A percentile compares a stretch with the other conserved stretches of the same genome.
Conservation (phyloP, 176 grass and related monocot genomes). For the Aegilops sharonensis region DNA sequence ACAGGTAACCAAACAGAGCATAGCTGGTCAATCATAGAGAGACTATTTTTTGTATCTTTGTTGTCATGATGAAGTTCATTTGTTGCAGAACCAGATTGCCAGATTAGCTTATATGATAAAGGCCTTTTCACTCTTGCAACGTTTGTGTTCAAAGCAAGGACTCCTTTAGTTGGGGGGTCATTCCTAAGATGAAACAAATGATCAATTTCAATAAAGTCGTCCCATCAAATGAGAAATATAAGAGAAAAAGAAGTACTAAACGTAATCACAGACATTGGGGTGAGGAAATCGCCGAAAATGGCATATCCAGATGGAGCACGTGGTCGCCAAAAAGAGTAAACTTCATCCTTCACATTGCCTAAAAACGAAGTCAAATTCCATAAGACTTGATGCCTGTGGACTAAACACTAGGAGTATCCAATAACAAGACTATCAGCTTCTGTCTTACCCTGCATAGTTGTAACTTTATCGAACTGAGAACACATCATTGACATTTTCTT, state of each 20-base stretch:
- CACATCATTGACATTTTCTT: constrained; percentile 79
- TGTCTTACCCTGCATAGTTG: constrained; percentile 58
- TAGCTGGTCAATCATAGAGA: constrained; percentile 22
- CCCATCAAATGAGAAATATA: constrained; percentile 19
- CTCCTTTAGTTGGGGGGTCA: constrained; percentile 83
- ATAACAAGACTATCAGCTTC: constrained; percentile 1
- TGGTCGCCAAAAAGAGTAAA: constrained; percentile 92
- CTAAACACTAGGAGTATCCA: constrained; percentile 17
- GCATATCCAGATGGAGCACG: constrained; percentile 97
- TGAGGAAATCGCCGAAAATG: constrained; percentile 85
- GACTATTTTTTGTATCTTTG: constrained; percentile 25
- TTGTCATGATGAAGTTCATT: constrained; percentile 28
- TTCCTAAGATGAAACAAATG: constrained; percentile 55
- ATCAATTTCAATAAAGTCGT: constrained; percentile 24
- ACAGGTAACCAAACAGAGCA: constrained; percentile 94
- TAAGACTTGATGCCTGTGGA: constrained; percentile 15
- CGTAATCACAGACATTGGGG: constrained; percentile 65
- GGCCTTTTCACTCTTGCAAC: constrained; percentile 89
- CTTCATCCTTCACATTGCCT: constrained; percentile 64
- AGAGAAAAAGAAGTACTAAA: constrained; percentile 26
- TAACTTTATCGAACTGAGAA: constrained; percentile 88
- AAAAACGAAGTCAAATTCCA: constrained; percentile 31
- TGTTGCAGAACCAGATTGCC: constrained; percentile 48
- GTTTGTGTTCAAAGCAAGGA: constrained; percentile 93
- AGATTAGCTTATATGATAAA: constrained; percentile 85